Conservation (phyloP, 2,329 filamentous ascomycete genomes). For the Diaporthe australafricana region DNA sequence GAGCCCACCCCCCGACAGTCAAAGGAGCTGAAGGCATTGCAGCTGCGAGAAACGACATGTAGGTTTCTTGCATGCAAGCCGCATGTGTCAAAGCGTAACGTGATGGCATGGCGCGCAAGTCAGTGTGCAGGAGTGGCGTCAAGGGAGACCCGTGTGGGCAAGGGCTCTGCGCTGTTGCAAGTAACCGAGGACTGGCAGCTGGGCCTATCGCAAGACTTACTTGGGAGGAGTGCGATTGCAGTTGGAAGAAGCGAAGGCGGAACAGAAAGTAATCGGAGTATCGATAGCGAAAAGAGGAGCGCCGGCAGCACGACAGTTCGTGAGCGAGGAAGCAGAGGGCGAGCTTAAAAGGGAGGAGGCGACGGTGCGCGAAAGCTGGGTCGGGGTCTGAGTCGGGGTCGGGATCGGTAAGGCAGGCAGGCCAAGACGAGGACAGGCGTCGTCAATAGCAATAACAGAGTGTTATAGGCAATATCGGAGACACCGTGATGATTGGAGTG, state of each 20-base stretch:
- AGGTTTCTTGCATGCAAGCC: constrained; percentile 25
- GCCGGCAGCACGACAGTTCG: constrained; percentile 22
- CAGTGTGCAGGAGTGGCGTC: constrained; percentile 14
- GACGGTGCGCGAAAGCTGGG: constrained; percentile 16
- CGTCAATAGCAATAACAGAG: constrained; percentile 35
- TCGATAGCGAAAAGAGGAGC: constrained; percentile 18
- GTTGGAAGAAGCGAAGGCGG: constrained; percentile 19
- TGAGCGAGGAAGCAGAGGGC: constrained; percentile 23
- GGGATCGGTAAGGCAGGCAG: constrained; percentile 19
- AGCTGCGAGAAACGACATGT: constrained; percentile 35
- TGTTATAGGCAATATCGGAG: constrained; percentile 38
- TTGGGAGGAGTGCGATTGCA: constrained; percentile 16
- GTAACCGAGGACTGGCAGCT: background rate
- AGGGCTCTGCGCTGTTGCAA: constrained; percentile 4
- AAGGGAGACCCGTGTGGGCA: constrained; percentile 17
- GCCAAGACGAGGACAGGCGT: constrained; percentile 18
- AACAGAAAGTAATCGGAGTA: constrained; percentile 1
- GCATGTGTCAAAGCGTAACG: constrained; percentile 28
- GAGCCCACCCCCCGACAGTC: constrained; percentile 16
- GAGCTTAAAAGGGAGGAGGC: constrained; percentile 36
- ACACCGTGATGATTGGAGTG: constrained; percentile 36
- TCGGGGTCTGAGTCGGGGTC: constrained; percentile 25
- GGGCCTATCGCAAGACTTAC: constrained; percentile 33
- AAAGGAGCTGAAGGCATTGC: constrained; percentile 29
- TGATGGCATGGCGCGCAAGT: constrained; percentile 25